These are phyloP conservation scores for Debaryomyces maramus DNA, from an alignment of 805 yeast genomes.

Conservation along the genomic window DNA sequence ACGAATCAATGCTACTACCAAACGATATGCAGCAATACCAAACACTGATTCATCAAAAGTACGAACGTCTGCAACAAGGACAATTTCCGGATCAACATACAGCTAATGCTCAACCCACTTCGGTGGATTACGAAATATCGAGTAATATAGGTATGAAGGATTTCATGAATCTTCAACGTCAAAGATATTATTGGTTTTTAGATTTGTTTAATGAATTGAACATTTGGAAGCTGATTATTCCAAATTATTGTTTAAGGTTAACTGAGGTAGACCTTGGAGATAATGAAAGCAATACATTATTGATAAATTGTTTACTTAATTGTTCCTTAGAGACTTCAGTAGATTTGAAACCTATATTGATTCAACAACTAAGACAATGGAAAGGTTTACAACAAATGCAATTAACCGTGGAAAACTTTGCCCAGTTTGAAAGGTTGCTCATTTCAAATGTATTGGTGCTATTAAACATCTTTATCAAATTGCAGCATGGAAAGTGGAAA, in stretches of 20 bases:
- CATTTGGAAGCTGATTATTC: constrained; percentile 39
- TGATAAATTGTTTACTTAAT: constrained; percentile 31
- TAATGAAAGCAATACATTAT: constrained; percentile 18
- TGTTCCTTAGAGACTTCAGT: constrained; percentile 22
- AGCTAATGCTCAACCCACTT: no score
- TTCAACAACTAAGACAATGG: constrained; percentile 28
- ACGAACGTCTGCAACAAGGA: background rate
- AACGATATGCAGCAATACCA: constrained; percentile 1
- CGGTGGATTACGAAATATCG: constrained; percentile 7
- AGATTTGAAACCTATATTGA: constrained; percentile 10
- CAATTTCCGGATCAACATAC: background rate
- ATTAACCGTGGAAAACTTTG: constrained; percentile 12
- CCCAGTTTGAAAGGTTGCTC: constrained; percentile 28
- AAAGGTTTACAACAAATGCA: constrained; percentile 11
- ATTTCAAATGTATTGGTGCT: constrained; percentile 32
- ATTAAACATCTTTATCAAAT: constrained; percentile 20
- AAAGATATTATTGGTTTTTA: constrained; percentile 38
- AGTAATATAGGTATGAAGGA: constrained; percentile 16
- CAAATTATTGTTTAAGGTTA: constrained; percentile 28
- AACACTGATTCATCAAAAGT: background rate
- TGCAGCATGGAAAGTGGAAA: constrained; percentile 12
- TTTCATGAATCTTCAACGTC: constrained; percentile 27
- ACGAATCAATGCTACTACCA: constrained; percentile 10
- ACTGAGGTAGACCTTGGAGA: constrained; percentile 3
- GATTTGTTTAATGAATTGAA: constrained; percentile 41